phyloP scores from a whole-genome alignment of 2,329 filamentous ascomycete genomes.

The Phoma sp. region DNA sequence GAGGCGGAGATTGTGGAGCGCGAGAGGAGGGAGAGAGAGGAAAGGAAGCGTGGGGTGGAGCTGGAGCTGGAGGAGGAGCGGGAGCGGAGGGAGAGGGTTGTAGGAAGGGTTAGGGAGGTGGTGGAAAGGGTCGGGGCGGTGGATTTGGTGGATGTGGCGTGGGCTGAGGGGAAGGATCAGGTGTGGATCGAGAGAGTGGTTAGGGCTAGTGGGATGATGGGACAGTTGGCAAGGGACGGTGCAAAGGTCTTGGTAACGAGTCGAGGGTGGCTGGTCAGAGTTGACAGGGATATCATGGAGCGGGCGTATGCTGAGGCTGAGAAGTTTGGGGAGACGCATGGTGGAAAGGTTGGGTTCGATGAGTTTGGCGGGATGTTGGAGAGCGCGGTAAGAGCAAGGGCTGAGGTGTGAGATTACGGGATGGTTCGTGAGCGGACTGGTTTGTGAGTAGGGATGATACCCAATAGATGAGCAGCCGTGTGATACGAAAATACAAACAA shows the following conservation, averaged over 20 bases:
- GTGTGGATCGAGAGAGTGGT: conserved; percentile 54
- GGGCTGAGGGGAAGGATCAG: conserved; percentile 49
- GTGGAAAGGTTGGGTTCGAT: conserved; percentile 44
- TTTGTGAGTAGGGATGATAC: conserved; percentile 6
- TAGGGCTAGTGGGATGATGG: conserved; percentile 49
- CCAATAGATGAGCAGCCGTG: background rate
- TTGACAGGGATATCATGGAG: conserved; percentile 50
- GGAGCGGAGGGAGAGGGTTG: conserved; percentile 36
- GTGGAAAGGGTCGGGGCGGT: conserved; percentile 33
- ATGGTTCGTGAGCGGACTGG: background rate
- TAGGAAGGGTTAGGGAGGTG: conserved; percentile 36
- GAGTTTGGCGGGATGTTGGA: conserved; percentile 50
- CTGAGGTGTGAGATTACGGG: conserved; percentile 8
- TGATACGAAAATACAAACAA: too few relatives aligned
- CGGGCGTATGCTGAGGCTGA: conserved; percentile 48
- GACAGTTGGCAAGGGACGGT: conserved; percentile 32
- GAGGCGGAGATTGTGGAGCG: conserved; percentile 53
- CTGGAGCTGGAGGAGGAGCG: conserved; percentile 47
- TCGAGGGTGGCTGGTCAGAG: conserved; percentile 51
- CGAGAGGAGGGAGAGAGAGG: conserved; percentile 49
- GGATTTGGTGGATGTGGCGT: conserved; percentile 51
- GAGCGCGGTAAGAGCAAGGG: conserved; percentile 38
- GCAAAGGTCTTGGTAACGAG: conserved; percentile 51
- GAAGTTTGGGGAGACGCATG: conserved; percentile 29
- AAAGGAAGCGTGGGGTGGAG: conserved; percentile 46